phyloP scores from a whole-genome alignment of 1,139 yeast genomes.

The Insectozyma bohioensis region DNA sequence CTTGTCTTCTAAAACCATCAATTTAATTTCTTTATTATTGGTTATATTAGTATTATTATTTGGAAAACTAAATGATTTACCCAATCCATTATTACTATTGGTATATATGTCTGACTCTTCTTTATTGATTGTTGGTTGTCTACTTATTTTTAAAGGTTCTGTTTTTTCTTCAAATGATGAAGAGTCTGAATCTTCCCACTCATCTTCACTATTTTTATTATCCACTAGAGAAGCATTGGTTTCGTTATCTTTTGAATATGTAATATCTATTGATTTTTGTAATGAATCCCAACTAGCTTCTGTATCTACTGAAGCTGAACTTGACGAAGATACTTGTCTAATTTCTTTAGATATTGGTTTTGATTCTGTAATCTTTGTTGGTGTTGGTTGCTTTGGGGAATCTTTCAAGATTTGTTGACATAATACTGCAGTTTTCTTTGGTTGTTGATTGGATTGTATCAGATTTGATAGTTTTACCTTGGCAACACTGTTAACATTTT shows the following conservation, averaged over 20 bases:
- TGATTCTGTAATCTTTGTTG: neutral
- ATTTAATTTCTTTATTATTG: conserved; percentile 25
- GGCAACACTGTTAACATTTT: neutral
- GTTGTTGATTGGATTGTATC: conserved; percentile 7
- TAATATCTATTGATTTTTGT: conserved; percentile 34
- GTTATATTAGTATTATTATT: conserved; percentile 35
- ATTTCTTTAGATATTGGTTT: neutral
- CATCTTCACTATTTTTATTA: conserved; percentile 3
- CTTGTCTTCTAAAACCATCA: conserved; percentile 4
- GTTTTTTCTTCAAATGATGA: conserved; percentile 6
- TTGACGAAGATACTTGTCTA: conserved; percentile 7
- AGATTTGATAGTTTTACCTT: conserved; percentile 1
- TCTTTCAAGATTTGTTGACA: neutral
- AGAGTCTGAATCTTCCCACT: conserved; percentile 1
- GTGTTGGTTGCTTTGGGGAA: neutral
- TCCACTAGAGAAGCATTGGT: neutral
- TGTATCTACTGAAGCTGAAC: conserved; percentile 9
- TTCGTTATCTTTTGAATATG: conserved; percentile 6
- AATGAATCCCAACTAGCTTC: conserved; percentile 35
- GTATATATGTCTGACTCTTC: neutral
- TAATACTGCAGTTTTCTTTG: conserved; percentile 1
- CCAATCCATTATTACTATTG: conserved; percentile 30
- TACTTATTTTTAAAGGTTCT: conserved; percentile 12
- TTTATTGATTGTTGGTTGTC: conserved; percentile 1
- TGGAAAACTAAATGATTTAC: conserved; percentile 41